A percentile compares a stretch with the other conserved stretches of the same genome.
Conservation (phyloP, 2,329 filamentous ascomycete species). For the Tolypocladium sp. region DNA sequence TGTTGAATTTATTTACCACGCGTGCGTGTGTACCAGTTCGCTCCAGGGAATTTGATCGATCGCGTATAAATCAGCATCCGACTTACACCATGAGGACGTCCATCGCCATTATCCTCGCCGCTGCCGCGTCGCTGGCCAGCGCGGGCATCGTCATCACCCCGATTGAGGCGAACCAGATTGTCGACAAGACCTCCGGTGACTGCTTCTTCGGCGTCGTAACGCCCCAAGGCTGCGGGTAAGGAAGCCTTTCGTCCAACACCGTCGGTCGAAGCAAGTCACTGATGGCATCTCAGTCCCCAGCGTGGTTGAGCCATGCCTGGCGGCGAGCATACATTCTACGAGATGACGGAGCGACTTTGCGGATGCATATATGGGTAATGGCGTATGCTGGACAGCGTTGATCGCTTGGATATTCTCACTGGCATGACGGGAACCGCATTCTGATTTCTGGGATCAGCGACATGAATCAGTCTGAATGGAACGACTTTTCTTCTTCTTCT, state of each 20-base stretch:
- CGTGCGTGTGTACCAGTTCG: not conserved
- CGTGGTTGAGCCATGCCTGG: not conserved
- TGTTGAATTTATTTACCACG: not conserved
- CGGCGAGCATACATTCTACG: not conserved
- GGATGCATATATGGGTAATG: not conserved
- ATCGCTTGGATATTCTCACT: not conserved
- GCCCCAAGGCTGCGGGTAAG: constrained; percentile 48
- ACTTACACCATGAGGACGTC: constrained; percentile 18
- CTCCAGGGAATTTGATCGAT: not conserved
- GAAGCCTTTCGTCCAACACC: constrained; percentile 2
- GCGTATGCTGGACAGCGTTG: not conserved
- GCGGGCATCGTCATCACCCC: constrained; percentile 49
- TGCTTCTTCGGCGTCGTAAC: constrained; percentile 49
- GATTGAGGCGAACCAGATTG: constrained; percentile 39
- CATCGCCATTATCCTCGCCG: constrained; percentile 25
- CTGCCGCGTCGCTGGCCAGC: constrained; percentile 35
- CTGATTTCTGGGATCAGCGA: not conserved
- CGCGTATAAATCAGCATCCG: not conserved
- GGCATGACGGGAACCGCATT: not conserved
- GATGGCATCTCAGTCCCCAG: not conserved
- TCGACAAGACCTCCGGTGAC: constrained; percentile 37
- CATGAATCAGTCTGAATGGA: not conserved
- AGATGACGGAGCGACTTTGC: not conserved
- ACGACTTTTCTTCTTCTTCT: not conserved
- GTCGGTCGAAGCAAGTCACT: not conserved